phyloP scores from a whole-genome alignment of 2,329 filamentous ascomycete species.

The Monosporascus sp. region DNA sequence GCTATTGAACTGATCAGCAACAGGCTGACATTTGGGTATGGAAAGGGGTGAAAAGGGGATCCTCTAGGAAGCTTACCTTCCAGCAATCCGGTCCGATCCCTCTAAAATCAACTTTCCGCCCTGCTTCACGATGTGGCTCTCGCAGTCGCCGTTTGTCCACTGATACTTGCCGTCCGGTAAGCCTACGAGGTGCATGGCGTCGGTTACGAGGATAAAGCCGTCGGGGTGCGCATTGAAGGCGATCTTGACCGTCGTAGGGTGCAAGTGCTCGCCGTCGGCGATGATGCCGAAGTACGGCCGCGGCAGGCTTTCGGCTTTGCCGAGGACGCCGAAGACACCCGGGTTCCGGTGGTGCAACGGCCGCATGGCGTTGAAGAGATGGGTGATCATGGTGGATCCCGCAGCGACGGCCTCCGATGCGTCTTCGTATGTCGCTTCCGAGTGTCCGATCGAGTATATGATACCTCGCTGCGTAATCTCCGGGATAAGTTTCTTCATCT shows the following conservation, averaged over 20 bases:
- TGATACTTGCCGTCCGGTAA: constrained; percentile 78
- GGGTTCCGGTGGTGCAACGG: constrained; percentile 88
- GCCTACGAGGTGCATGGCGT: constrained; percentile 84
- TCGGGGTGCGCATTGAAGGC: constrained; percentile 80
- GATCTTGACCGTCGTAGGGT: constrained; percentile 83
- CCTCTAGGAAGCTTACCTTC: constrained; percentile 47
- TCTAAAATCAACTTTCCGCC: constrained; percentile 70
- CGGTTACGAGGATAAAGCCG: constrained; percentile 84
- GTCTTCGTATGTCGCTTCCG: constrained; percentile 80
- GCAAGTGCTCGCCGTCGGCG: constrained; percentile 83
- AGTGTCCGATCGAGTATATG: constrained; percentile 77
- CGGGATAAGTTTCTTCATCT: constrained; percentile 64
- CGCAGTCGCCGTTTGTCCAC: constrained; percentile 69
- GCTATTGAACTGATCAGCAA: constrained; percentile 30
- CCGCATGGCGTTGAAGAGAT: constrained; percentile 91
- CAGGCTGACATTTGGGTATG: no score
- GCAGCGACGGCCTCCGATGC: constrained; percentile 64
- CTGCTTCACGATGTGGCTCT: constrained; percentile 59
- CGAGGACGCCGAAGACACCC: constrained; percentile 81
- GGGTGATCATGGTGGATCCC: constrained; percentile 84
- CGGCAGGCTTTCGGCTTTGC: constrained; percentile 51
- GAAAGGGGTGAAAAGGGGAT: background rate
- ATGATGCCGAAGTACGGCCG: constrained; percentile 86
- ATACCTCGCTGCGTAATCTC: constrained; percentile 61
- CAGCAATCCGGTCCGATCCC: constrained; percentile 73